phyloP scores from a whole-genome alignment of 176 grass and related monocot genomes.

The Neostapfia colusana region DNA sequence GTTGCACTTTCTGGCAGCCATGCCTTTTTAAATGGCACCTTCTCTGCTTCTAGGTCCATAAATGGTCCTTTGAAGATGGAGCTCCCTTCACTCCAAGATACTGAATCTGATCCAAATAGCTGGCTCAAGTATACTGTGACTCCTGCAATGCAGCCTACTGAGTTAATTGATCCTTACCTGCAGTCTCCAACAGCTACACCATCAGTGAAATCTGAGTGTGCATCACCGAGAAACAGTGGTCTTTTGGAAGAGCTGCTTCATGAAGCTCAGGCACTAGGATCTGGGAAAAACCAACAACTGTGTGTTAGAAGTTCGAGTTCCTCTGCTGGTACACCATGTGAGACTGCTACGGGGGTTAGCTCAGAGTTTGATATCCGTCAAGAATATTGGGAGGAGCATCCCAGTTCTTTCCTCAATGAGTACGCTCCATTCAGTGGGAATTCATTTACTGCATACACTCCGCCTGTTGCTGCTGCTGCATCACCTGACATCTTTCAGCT shows the following conservation, averaged over 20 bases:
- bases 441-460: conserved; percentile 47
- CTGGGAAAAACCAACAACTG: conserved; percentile 49
- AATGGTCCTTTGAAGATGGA: conserved; percentile 82
- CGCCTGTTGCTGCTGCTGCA: conserved; percentile 30
- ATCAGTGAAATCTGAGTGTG: conserved; percentile 59
- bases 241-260: conserved; percentile 82
- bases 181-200: conserved; percentile 53
- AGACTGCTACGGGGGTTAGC: conserved; percentile 35
- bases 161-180: conserved; percentile 59
- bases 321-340: conserved; percentile 53
- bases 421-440: conserved; percentile 46
- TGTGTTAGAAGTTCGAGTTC: conserved; percentile 67
- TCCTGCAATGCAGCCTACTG: conserved; percentile 53
- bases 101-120: conserved; percentile 67
- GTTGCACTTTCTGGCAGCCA: conserved; percentile 62
- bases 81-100: conserved; percentile 99
- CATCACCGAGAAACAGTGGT: conserved; percentile 63
- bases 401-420: conserved; percentile 39
- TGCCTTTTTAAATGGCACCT: conserved; percentile 86
- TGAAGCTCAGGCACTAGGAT: conserved; percentile 57
- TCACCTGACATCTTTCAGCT: conserved; percentile 41
- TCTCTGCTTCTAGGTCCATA: conserved; percentile 82
- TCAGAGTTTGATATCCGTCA: conserved; percentile 56
- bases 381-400: conserved; percentile 58
- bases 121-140: conserved; percentile 64